A percentile compares a stretch with the other conserved stretches of the same genome.
phyloP scores from a whole-genome alignment of 257 asterid species.

The Penstemon davidsonii region DNA sequence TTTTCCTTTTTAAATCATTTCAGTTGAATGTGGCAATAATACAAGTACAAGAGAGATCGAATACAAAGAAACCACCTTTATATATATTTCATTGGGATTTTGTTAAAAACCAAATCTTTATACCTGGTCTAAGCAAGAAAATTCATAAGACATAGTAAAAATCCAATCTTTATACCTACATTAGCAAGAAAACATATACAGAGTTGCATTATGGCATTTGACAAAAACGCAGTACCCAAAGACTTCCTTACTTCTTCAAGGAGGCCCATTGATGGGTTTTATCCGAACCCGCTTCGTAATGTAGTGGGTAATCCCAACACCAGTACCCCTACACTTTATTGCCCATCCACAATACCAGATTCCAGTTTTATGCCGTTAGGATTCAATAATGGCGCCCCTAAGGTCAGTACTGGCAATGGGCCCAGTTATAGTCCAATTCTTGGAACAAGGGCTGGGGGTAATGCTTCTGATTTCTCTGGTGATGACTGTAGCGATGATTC shows the following conservation, averaged over 20 bases:
- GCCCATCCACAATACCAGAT: slow-evolving; percentile 51
- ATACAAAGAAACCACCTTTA: slow-evolving; percentile 4
- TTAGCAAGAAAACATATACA: not conserved
- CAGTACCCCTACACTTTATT: slow-evolving; percentile 50
- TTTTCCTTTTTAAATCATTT: slow-evolving; percentile 4
- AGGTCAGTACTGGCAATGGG: slow-evolving; percentile 46
- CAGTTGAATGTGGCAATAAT: slow-evolving; percentile 30
- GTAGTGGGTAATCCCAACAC: slow-evolving; percentile 48
- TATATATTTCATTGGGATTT: slow-evolving; percentile 18
- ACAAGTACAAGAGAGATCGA: slow-evolving; percentile 17
- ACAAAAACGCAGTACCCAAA: slow-evolving; percentile 42
- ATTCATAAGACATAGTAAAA: not conserved
- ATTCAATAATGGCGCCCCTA: slow-evolving; percentile 47
- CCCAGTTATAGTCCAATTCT: slow-evolving; percentile 31
- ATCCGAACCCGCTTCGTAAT: slow-evolving; percentile 47
- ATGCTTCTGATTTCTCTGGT: slow-evolving; percentile 61
- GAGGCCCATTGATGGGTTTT: slow-evolving; percentile 66
- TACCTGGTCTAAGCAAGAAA: too few species aligned
- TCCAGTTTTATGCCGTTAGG: slow-evolving; percentile 58
- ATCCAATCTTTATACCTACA: slow-evolving; percentile 21
- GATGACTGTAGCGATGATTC: slow-evolving; percentile 77
- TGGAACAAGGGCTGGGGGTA: slow-evolving; percentile 37
- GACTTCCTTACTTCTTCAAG: slow-evolving; percentile 65
- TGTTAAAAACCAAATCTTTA: not conserved
- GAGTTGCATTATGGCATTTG: slow-evolving; percentile 62